phyloP scores from a whole-genome alignment of 2,329 filamentous ascomycete species.

The Calonectria honghensis region DNA sequence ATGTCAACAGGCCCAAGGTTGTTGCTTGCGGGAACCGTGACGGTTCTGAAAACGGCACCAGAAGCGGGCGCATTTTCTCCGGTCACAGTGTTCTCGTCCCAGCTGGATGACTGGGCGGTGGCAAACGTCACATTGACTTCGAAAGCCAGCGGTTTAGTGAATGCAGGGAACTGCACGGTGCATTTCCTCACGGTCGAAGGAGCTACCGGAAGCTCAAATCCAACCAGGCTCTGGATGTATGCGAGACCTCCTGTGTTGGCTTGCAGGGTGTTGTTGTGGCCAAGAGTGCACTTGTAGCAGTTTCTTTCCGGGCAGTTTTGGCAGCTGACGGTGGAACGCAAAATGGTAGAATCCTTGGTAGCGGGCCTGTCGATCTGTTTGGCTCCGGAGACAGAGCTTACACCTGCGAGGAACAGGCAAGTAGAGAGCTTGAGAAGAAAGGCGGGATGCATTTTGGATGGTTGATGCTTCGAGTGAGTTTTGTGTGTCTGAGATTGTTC shows the following conservation, averaged over 20 bases:
- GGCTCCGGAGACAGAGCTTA: constrained; percentile 2
- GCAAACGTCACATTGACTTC: constrained; percentile 27
- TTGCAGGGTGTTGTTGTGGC: constrained; percentile 30
- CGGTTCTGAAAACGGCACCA: constrained; percentile 15
- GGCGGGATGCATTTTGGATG: constrained; percentile 8
- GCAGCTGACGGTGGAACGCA: constrained; percentile 33
- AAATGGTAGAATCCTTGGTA: constrained; percentile 33
- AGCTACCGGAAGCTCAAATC: constrained; percentile 31
- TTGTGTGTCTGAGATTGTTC: not conserved
- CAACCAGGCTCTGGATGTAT: constrained; percentile 27
- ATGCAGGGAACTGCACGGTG: constrained; percentile 35
- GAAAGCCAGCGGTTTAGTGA: constrained; percentile 2
- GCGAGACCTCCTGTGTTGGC: constrained; percentile 31
- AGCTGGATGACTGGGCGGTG: constrained; percentile 15
- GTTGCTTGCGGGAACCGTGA: constrained; percentile 15
- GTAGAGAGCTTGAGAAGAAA: constrained; percentile 7
- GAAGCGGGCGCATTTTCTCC: constrained; percentile 28
- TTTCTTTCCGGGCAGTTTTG: constrained; percentile 11
- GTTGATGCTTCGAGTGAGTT: not conserved
- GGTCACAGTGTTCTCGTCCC: constrained; percentile 29
- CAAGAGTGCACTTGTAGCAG: constrained; percentile 36
- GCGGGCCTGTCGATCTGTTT: constrained; percentile 29
- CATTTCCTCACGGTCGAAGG: constrained; percentile 9
- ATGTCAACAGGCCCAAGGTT: constrained; percentile 31
- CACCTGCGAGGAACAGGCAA: not conserved